These are phyloP conservation scores for Exophiala phaeomuriformis DNA, from an alignment of 2,329 filamentous ascomycete genomes.

Conservation along the genomic window DNA sequence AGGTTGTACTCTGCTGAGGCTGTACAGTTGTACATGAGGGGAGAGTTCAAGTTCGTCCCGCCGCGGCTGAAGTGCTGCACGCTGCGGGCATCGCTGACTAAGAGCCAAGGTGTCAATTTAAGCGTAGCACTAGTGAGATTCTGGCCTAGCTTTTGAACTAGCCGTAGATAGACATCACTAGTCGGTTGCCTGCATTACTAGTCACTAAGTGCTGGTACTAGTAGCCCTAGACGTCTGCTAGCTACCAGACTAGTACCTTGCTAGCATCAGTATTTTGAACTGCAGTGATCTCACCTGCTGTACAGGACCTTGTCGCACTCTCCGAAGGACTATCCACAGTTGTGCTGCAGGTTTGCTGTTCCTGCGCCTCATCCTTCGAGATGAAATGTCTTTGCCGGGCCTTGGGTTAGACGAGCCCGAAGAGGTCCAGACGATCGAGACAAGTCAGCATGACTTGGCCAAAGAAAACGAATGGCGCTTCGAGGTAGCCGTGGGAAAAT, in stretches of 20 bases:
- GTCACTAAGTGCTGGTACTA: no score
- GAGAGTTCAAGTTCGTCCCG: no score
- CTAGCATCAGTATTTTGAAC: neutral
- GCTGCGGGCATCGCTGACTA: neutral
- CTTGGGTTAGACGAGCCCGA: slow-evolving; percentile 62
- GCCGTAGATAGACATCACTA: no score
- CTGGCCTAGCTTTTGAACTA: neutral
- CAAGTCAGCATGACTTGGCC: slow-evolving; percentile 48
- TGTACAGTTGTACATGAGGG: no score
- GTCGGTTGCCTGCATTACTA: no score
- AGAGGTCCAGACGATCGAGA: slow-evolving; percentile 34
- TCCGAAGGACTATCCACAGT: neutral
- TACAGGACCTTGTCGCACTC: neutral
- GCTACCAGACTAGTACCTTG: no score
- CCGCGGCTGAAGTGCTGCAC: no score
- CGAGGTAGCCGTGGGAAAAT: slow-evolving; percentile 54
- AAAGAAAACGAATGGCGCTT: slow-evolving; percentile 73
- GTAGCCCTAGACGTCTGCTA: no score
- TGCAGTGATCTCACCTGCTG: neutral
- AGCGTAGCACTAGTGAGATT: neutral
- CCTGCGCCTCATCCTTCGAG: neutral
- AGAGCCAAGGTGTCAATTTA: neutral
- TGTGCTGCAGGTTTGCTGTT: neutral
- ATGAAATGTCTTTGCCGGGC: slow-evolving; percentile 63
- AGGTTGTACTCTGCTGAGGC: no score